Base-by-base conservation (phyloP, 2,329 filamentous ascomycete species). In the Neoarthrinium moseri region DNA sequence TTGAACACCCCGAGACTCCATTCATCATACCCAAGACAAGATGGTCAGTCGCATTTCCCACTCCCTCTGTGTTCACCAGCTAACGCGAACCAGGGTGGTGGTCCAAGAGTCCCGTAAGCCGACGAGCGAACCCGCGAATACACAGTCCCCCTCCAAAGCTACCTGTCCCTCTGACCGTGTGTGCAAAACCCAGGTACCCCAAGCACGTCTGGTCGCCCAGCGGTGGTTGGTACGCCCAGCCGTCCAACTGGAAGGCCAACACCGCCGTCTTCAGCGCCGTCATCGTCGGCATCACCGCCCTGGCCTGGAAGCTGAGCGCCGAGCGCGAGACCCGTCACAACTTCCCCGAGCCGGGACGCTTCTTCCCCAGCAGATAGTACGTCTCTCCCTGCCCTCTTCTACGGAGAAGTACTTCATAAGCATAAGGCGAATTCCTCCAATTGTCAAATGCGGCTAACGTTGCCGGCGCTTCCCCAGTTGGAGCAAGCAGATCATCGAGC, bases 131-230 rank as follows among this genome's bases (percentile, higher is more conserved):
- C 7, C 32, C 32, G 7, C 10, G 49, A 47, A 42, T 50, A 47
- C 49, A 23, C 53, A 49, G 58, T 55, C 48, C 46, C 51, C 46
- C 47, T 44, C 38, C 24, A 42, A 47, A 24, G 11, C 20, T 36
- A n/a, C 26, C 40, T 24, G 26, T 12, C 17, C 11, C 32, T 20
- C 48, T 13, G 45, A 50, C 50, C 39, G 30, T 48, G 41, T 39
- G 38, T 42, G 21, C n/a, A n/a, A n/a, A n/a, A n/a, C 15, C 26
- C 61, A 95, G 90, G 65, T 96, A 96, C 73, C 91, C 91, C 69
- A 96, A 96, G 80, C 92, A 99, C 79, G 90, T 99, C 80, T 99
- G 94, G 94, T 97, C 94, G 64, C 94, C 94, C 51, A 79, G 92
- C 55, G 94, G 94, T 80, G 94, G 94, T 72, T 99, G 94, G 94